phyloP scores from a whole-genome alignment of 768 basidiomycete species.

The Leccinum boreale region DNA sequence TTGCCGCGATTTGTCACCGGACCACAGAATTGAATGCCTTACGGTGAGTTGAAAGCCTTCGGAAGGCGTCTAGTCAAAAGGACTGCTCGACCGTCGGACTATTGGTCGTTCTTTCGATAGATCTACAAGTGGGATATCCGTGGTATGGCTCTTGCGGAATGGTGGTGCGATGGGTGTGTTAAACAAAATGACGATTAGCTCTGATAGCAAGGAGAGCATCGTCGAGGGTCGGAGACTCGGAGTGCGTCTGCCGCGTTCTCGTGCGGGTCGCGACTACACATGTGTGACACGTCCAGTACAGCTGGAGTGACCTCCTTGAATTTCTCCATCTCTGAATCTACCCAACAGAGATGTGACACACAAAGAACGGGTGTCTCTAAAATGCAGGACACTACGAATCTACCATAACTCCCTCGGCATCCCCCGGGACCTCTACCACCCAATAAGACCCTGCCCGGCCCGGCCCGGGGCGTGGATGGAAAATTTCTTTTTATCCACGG shows the following conservation, averaged over 20 bases:
- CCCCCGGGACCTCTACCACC: not conserved
- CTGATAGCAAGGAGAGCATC: conserved; percentile 15
- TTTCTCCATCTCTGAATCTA: not conserved
- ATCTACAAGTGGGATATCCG: conserved; percentile 20
- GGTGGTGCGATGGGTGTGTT: conserved; percentile 23
- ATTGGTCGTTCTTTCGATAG: conserved; percentile 6
- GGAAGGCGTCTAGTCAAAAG: conserved; percentile 3
- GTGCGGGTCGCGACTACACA: not conserved
- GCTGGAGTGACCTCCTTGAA: not conserved
- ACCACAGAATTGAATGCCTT: conserved; percentile 2
- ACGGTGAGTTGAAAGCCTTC: conserved; percentile 11
- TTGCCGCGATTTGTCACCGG: conserved; percentile 1
- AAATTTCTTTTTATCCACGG: not conserved
- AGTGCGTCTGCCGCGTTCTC: not conserved
- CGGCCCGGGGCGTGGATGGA: not conserved
- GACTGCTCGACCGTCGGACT: not conserved
- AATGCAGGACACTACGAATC: not conserved
- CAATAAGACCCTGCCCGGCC: not conserved
- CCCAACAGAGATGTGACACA: not conserved
- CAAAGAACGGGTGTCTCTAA: not conserved
- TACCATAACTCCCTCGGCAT: not conserved
- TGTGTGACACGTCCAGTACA: not conserved
- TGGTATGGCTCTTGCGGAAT: not conserved
- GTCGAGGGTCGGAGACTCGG: not conserved
- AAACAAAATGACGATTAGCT: conserved; percentile 16